A percentile compares a stretch with the other conserved stretches of the same genome.
Evolutionary conservation across 805 yeast genomes (phyloP).

Genomic region (Lipomyces yamanashiensis): DNA sequence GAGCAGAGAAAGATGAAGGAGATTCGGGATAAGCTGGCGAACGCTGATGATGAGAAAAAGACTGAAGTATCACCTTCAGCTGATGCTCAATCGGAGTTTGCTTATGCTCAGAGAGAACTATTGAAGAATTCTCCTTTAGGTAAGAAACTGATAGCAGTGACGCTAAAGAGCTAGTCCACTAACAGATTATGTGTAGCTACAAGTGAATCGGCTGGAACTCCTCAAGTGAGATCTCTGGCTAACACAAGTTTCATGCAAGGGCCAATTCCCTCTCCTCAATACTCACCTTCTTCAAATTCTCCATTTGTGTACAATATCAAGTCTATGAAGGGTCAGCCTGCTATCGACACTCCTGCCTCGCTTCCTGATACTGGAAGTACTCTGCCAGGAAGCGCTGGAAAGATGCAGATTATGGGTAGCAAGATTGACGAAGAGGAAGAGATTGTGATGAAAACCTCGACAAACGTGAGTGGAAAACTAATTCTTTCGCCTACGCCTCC

Average conservation of each 20-base stretch:
- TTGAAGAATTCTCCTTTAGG: conserved; percentile 10
- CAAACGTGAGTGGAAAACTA: conserved; percentile 4
- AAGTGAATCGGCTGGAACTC: not conserved
- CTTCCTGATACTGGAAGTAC: conserved; percentile 5
- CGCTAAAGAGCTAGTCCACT: not conserved
- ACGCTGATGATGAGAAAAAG: conserved; percentile 6
- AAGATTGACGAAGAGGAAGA: conserved; percentile 10
- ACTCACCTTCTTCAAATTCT: conserved; percentile 15
- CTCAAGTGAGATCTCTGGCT: not conserved
- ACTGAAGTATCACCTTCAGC: conserved; percentile 1
- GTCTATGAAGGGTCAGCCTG: conserved; percentile 8
- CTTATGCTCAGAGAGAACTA: conserved; percentile 13
- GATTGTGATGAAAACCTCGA: conserved; percentile 16
- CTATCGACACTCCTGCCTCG: conserved; percentile 13
- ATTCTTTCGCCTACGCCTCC: conserved; percentile 2
- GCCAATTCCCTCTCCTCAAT: conserved; percentile 19
- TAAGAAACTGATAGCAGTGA: not conserved
- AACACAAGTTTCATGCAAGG: not conserved
- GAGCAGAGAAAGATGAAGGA: conserved; percentile 22
- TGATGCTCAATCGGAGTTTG: conserved; percentile 23
- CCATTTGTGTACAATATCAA: conserved; percentile 20
- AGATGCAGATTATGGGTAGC: not conserved
- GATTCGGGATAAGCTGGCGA: conserved; percentile 22
- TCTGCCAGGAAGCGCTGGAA: conserved; percentile 4
- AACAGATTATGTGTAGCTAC: not conserved